Evolutionary conservation across 2,329 filamentous ascomycete species (phyloP).

Genomic region (Microdochium paspali): DNA sequence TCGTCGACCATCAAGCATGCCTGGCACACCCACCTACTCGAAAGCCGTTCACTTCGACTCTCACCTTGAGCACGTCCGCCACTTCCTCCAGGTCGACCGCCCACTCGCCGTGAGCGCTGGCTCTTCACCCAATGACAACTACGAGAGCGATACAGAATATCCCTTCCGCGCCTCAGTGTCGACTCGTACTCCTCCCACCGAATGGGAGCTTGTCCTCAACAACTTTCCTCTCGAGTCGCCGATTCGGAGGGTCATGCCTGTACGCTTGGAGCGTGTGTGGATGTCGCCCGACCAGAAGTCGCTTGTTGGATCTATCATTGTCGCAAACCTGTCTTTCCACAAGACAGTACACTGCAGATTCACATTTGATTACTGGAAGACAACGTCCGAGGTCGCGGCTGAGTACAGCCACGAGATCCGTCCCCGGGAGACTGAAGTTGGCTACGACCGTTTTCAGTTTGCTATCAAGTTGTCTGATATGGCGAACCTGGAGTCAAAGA

Average conservation of each 20-base stretch:
- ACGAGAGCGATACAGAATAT: slow-evolving; percentile 83
- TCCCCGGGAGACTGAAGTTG: slow-evolving; percentile 52
- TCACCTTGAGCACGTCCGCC: slow-evolving; percentile 88
- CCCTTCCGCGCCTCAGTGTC: slow-evolving; percentile 47
- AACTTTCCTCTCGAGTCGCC: slow-evolving; percentile 70
- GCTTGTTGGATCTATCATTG: slow-evolving; percentile 72
- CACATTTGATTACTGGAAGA: slow-evolving; percentile 98
- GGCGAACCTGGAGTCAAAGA: slow-evolving; percentile 86
- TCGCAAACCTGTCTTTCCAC: slow-evolving; percentile 82
- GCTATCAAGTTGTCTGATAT: slow-evolving; percentile 87
- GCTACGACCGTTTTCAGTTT: slow-evolving; percentile 86
- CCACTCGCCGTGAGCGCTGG: slow-evolving; percentile 94
- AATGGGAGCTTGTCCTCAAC: slow-evolving; percentile 79
- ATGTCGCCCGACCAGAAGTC: slow-evolving; percentile 81
- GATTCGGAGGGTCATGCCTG: slow-evolving; percentile 53
- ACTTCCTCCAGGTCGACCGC: slow-evolving; percentile 88
- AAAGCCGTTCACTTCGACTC: slow-evolving; percentile 99
- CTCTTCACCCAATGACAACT: slow-evolving; percentile 81
- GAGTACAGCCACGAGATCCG: slow-evolving; percentile 77
- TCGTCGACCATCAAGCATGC: slow-evolving; percentile 88
- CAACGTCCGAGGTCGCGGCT: slow-evolving; percentile 86
- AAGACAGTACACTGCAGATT: slow-evolving; percentile 89
- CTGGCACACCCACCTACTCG: slow-evolving; percentile 87
- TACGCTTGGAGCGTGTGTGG: slow-evolving; percentile 80
- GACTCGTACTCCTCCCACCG: slow-evolving; percentile 27